Percentiles rank a stretch among this genome's conserved stretches.
Evolutionary conservation across 768 basidiomycete genomes (phyloP).

Genomic region (Auricularia cornea): DNA sequence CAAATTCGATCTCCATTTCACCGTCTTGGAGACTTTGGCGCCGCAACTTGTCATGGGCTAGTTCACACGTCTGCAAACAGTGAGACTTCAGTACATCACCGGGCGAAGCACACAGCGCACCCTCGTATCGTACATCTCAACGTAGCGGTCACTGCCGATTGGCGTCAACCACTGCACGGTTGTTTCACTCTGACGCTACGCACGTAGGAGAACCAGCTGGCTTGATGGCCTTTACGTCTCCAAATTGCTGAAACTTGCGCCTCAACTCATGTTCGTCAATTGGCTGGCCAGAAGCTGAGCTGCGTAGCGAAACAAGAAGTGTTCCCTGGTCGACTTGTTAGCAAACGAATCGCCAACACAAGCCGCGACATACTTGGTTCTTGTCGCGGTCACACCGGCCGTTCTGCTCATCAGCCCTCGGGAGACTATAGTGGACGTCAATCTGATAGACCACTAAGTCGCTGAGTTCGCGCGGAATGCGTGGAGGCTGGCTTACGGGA

Average conservation of each 20-base stretch:
- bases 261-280: slow-evolving; percentile 83
- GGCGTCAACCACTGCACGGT: not conserved
- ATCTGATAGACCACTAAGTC: slow-evolving; percentile 47
- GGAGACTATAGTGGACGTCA: slow-evolving; percentile 96
- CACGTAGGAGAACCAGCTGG: slow-evolving; percentile 52
- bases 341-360: not conserved
- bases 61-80: slow-evolving; percentile 52
- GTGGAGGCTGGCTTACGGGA: slow-evolving; percentile 52
- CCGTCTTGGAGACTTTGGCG: slow-evolving; percentile 78
- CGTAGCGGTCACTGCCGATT: slow-evolving; percentile 63
- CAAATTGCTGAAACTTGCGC: slow-evolving; percentile 79
- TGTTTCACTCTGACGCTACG: slow-evolving; percentile 26
- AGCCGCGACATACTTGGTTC: slow-evolving; percentile 55
- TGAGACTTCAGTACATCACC: slow-evolving; percentile 7
- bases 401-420: slow-evolving; percentile 71
- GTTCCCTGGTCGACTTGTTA: slow-evolving; percentile 52
- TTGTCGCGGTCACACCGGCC: slow-evolving; percentile 60
- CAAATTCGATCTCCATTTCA: slow-evolving; percentile 77
- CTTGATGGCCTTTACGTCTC: slow-evolving; percentile 78
- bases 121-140: slow-evolving; percentile 90
- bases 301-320: slow-evolving; percentile 67
- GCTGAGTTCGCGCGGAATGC: not conserved
- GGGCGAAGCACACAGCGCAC: slow-evolving; percentile 31
- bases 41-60: slow-evolving; percentile 72
- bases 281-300: slow-evolving; percentile 54